phyloP scores from a whole-genome alignment of 345 rosid genomes.

The Sisymbrium altissimum region DNA sequence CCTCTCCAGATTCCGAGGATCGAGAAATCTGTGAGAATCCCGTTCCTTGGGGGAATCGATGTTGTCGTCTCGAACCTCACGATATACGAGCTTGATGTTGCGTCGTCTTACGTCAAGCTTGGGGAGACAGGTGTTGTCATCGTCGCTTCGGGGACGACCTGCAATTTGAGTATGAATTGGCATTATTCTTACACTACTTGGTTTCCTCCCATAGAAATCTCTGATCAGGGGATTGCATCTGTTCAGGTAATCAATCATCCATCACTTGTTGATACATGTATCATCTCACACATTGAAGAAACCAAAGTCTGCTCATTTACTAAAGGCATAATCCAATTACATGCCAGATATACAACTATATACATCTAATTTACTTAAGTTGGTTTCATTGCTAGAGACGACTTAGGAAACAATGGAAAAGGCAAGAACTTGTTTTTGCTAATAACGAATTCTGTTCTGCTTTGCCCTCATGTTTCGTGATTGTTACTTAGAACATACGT shows the following conservation, averaged over 20 bases:
- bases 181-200: slow-evolving; percentile 65
- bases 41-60: slow-evolving; percentile 67
- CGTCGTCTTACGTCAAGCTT: slow-evolving; percentile 62
- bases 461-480: neutral
- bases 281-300: neutral
- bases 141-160: slow-evolving; percentile 75
- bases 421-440: neutral
- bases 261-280: neutral
- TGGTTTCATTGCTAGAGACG: neutral
- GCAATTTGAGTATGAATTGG: slow-evolving; percentile 90
- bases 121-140: slow-evolving; percentile 79
- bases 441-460: neutral
- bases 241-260: slow-evolving; percentile 58
- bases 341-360: neutral
- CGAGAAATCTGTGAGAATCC: slow-evolving; percentile 50
- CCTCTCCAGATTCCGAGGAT: slow-evolving; percentile 70
- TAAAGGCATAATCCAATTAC: neutral
- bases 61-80: slow-evolving; percentile 64
- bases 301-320: neutral
- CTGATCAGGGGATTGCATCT: slow-evolving; percentile 74
- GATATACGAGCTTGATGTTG: slow-evolving; percentile 61
- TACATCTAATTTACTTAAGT: neutral
- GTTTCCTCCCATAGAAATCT: slow-evolving; percentile 65
- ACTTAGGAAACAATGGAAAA: neutral
- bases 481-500: slow-evolving; percentile 6